Evolutionary conservation across 441 rosid genomes (phyloP), one percentile per base, ranked within the genome.

Genomic region (Isatis lusitanica): DNA sequence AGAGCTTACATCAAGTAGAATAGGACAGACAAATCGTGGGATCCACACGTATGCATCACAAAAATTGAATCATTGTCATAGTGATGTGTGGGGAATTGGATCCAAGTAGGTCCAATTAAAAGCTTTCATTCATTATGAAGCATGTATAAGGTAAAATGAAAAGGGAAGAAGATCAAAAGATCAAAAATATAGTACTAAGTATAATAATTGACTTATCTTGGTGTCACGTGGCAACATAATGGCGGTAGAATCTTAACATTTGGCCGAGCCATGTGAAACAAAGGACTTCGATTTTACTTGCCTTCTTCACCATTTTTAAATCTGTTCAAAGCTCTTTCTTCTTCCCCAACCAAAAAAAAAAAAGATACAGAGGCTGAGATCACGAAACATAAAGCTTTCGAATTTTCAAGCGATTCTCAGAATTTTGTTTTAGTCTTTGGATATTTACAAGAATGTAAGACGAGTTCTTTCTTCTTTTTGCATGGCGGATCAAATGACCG

Each of bases 391-490:
- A 39, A 6, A 24, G 15, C 47, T 43, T 21, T 57, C 24, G 15
- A 63, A 63, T 31, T 40, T 15, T 46, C 5, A 4, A 40, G 40
- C 5, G 3, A 6, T 11, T 56, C 64, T 51, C 36, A 13, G n/a
- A 42, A 15, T 10, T 9, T 4, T n/a, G 28, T 44, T 33, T n/a
- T 33, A n/a, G 36, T 8, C 47, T 47, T 15, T 13, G 44, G 24
- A 28, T 10, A 9, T 33, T 51, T n/a, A 33, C 17, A 47, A 70
- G 74, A 50, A 70, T 70, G 74, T 70, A 70, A 70, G 6, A 13
- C 10, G 16, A 66, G 9, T 1, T 58, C 44, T 17, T 44, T 28
- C 11, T 9, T 30, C 3, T 13, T 26, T 15, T 40, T 42, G 55
- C 30, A 36, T 36, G 39, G 10, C 9, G 39, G 39, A 36, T 36